Percentiles rank a stretch among this genome's conserved stretches.
Conservation (phyloP, 495 filamentous ascomycete genomes). For the Pyronema domesticum region DNA sequence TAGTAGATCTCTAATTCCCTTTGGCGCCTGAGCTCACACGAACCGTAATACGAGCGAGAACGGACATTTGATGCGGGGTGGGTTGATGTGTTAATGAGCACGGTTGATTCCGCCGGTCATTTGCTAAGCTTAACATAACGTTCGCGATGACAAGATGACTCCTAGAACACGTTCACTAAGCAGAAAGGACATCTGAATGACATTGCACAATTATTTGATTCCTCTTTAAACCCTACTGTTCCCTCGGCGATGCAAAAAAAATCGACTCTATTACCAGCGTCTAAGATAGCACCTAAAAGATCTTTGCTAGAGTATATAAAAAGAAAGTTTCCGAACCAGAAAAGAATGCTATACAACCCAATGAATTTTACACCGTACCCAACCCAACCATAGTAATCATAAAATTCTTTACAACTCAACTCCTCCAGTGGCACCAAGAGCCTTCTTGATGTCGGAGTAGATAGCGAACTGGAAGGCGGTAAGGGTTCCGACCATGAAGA, state of each 20-base stretch:
- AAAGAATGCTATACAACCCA: background rate
- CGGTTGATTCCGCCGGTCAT: no score
- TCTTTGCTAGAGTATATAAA: background rate
- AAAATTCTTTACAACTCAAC: slow-evolving; percentile 15
- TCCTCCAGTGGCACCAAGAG: slow-evolving; percentile 30
- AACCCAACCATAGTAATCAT: background rate
- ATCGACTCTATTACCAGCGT: background rate
- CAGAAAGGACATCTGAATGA: no score
- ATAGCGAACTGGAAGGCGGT: slow-evolving; percentile 95
- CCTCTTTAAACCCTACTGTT: no score
- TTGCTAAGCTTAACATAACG: no score
- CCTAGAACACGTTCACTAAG: no score
- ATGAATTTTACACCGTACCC: background rate
- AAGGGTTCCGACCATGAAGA: slow-evolving; percentile 70
- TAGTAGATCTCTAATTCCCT: no score
- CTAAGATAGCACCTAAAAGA: background rate
- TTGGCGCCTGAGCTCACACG: no score
- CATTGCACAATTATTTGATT: no score
- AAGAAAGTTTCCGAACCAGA: background rate
- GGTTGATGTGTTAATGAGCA: no score
- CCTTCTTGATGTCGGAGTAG: slow-evolving; percentile 62
- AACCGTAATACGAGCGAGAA: no score
- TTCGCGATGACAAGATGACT: no score
- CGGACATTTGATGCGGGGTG: no score
- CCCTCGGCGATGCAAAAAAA: background rate